Conservation (phyloP, 768 basidiomycete species). For the Lentinus brumalis region DNA sequence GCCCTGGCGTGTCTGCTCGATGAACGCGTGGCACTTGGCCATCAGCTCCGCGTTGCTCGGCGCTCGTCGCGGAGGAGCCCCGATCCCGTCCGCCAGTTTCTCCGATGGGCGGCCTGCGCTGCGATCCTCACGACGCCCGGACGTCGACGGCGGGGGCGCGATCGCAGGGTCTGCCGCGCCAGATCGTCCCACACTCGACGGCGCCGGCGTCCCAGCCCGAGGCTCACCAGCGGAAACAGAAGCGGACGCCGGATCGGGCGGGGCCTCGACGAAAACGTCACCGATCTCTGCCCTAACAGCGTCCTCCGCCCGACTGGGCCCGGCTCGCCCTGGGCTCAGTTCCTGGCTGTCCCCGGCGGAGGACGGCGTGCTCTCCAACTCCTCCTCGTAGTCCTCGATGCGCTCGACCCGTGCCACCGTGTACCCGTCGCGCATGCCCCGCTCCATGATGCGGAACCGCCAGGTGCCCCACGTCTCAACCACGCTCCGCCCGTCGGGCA, state of each 20-base stretch:
- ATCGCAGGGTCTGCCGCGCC: constrained; percentile 12
- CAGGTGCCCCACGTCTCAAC: constrained; percentile 72
- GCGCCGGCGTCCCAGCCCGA: neutral
- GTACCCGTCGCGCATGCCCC: constrained; percentile 86
- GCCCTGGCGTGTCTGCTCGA: constrained; percentile 62
- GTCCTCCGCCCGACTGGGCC: constrained; percentile 1
- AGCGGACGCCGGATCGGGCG: neutral
- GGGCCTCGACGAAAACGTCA: neutral
- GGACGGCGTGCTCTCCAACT: constrained; percentile 14
- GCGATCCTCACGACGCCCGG: neutral
- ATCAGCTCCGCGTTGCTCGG: constrained; percentile 41
- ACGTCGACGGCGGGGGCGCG: constrained; percentile 1
- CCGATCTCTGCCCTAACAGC: constrained; percentile 8
- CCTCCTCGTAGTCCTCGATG: constrained; percentile 29
- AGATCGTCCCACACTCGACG: neutral
- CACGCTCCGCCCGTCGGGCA: constrained; percentile 87
- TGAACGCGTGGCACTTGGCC: constrained; percentile 59
- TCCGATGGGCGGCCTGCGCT: neutral
- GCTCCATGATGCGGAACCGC: constrained; percentile 86
- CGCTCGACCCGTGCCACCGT: constrained; percentile 78
- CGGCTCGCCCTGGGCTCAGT: neutral
- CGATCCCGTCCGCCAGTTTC: neutral
- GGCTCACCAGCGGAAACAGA: neutral
- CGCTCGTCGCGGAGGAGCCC: constrained; percentile 8
- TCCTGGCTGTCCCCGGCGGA: neutral